A percentile compares a stretch with the other conserved stretches of the same genome.
Conservation (phyloP, 2,329 filamentous ascomycete species). For the Elsinoe arachidis region DNA sequence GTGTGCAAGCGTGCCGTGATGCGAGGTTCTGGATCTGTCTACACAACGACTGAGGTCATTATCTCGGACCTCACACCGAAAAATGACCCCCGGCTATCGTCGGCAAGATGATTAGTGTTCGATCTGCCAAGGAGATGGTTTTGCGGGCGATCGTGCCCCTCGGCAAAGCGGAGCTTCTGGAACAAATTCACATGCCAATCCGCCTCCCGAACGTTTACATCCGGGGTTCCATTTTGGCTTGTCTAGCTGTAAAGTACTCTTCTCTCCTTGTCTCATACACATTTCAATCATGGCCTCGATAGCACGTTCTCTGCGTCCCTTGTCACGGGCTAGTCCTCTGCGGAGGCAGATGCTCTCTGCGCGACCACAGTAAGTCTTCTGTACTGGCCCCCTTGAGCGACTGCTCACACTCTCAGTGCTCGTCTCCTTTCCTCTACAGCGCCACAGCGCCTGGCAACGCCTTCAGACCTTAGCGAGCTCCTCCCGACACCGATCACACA, state of each 20-base stretch:
- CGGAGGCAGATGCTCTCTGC: conserved; percentile 7
- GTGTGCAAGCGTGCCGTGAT: no score
- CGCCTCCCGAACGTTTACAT: not conserved
- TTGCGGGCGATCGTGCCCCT: conserved; percentile 1
- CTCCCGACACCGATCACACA: conserved; percentile 89
- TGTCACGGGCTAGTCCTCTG: conserved; percentile 12
- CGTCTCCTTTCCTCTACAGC: conserved; percentile 37
- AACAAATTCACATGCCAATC: conserved; percentile 10
- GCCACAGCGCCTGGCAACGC: conserved; percentile 28
- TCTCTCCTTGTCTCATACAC: not conserved
- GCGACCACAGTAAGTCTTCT: not conserved
- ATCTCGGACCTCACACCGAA: no score
- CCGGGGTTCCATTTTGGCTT: not conserved
- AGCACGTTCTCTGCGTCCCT: conserved; percentile 15
- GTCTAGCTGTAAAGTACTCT: not conserved
- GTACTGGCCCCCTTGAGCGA: not conserved
- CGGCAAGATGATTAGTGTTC: not conserved
- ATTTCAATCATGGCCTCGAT: conserved; percentile 16
- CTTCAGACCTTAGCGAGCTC: conserved; percentile 59
- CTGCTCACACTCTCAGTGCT: conserved; percentile 14
- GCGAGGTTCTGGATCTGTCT: no score
- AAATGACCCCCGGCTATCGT: not conserved
- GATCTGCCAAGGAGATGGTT: not conserved
- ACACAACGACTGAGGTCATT: no score
- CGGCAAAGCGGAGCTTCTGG: not conserved